phyloP scores from a whole-genome alignment of 148 eudicot species.

The Limonium bicolor region DNA sequence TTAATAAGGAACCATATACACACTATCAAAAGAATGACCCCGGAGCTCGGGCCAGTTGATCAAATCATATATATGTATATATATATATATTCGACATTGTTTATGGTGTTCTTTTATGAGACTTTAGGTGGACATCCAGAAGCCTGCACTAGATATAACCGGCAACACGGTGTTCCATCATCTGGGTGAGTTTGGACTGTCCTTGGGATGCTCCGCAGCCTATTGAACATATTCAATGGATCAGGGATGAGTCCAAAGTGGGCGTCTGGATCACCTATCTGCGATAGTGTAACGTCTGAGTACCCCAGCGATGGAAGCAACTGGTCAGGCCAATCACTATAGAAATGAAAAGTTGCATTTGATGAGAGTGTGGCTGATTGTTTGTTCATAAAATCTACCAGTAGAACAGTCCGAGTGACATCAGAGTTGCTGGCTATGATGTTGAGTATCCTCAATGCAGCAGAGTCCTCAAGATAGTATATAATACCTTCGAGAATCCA shows the following conservation, averaged over 20 bases:
- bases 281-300: conserved; percentile 71
- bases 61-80: too few relatives aligned
- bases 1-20: too few relatives aligned
- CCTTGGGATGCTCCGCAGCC: conserved; percentile 76
- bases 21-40: too few relatives aligned
- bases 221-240: conserved; percentile 69
- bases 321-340: conserved; percentile 89
- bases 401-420: conserved; percentile 45
- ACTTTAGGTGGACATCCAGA: conserved; percentile 53
- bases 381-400: conserved; percentile 93
- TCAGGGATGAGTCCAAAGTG: conserved; percentile 66
- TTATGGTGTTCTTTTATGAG: conserved; percentile 1
- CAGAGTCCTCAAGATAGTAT: conserved; percentile 49
- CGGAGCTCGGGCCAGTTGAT: too few relatives aligned
- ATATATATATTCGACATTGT: too few relatives aligned
- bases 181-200: conserved; percentile 74
- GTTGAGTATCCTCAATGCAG: conserved; percentile 59
- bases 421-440: conserved; percentile 54
- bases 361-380: conserved; percentile 60
- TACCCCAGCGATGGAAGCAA: conserved; percentile 77
- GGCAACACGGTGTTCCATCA: conserved; percentile 79
- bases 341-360: conserved; percentile 51
- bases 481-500: conserved; percentile 90
- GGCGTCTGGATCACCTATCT: conserved; percentile 91
- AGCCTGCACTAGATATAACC: conserved; percentile 86